Conservation (phyloP, 495 filamentous ascomycete genomes). For the Penicillium longicatenatum region DNA sequence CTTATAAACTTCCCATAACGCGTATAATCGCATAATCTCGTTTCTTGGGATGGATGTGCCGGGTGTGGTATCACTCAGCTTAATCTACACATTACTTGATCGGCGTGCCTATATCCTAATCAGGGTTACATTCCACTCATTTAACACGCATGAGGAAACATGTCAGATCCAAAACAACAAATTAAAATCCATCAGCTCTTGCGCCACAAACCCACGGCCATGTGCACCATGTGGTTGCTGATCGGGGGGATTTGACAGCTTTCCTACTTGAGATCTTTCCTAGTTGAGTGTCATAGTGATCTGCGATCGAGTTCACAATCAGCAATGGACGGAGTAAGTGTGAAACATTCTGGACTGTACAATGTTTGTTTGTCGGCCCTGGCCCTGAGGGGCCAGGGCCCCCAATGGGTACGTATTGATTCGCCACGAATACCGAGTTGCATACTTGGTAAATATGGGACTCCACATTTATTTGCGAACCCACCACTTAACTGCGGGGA, state of each 20-base stretch:
- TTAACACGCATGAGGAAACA: not conserved
- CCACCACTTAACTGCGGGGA: not conserved
- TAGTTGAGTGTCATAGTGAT: not conserved
- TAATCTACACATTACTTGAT: not conserved
- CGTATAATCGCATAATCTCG: not conserved
- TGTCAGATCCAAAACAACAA: not conserved
- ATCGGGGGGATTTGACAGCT: not conserved
- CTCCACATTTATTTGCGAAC: not conserved
- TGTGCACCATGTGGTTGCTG: not conserved
- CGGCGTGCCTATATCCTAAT: not conserved
- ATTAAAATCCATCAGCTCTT: not conserved
- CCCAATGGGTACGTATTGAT: not conserved
- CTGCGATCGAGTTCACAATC: not conserved
- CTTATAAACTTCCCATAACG: too few species aligned
- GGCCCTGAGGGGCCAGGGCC: not conserved
- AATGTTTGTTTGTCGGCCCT: not conserved
- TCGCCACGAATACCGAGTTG: not conserved
- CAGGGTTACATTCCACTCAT: not conserved
- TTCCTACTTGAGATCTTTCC: slow-evolving; percentile 1
- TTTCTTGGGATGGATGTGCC: not conserved
- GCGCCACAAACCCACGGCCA: not conserved
- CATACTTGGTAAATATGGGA: not conserved
- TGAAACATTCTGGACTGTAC: not conserved
- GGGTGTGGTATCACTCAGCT: not conserved
- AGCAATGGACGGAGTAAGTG: not conserved